Conservation (phyloP, 768 basidiomycete genomes). For the Suillus tomentosus region DNA sequence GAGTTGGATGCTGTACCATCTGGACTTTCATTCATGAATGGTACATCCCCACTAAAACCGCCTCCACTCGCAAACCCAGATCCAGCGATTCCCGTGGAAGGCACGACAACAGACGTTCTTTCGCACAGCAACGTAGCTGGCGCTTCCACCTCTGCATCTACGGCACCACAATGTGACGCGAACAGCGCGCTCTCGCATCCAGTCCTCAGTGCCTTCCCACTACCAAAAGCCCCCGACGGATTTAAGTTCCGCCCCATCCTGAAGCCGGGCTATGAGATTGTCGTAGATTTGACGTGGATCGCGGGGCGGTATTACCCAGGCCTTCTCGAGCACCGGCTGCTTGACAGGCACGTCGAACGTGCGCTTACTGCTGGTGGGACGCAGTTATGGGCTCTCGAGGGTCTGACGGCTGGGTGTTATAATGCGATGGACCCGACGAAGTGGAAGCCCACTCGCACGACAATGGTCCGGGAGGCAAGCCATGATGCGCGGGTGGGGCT, state of each 20-base stretch:
- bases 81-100: slow-evolving; percentile 22
- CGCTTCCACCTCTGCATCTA: slow-evolving; percentile 20
- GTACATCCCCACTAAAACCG: slow-evolving; percentile 35
- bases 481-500: slow-evolving; percentile 46
- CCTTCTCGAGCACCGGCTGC: slow-evolving; percentile 64
- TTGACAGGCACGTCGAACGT: slow-evolving; percentile 42
- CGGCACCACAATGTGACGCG: slow-evolving; percentile 21
- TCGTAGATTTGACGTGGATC: slow-evolving; percentile 69
- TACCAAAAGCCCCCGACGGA: slow-evolving; percentile 68
- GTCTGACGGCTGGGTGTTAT: slow-evolving; percentile 62
- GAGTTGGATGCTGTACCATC: slow-evolving; percentile 13
- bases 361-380: slow-evolving; percentile 42
- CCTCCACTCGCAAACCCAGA: slow-evolving; percentile 34
- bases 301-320: slow-evolving; percentile 82
- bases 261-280: slow-evolving; percentile 58
- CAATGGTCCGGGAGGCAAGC: slow-evolving; percentile 68
- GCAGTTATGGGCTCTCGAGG: slow-evolving; percentile 73
- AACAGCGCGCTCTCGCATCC: slow-evolving; percentile 41
- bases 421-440: slow-evolving; percentile 70
- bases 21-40: neutral
- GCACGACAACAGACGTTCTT: slow-evolving; percentile 21
- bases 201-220: slow-evolving; percentile 35
- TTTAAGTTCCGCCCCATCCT: slow-evolving; percentile 73
- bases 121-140: slow-evolving; percentile 16
- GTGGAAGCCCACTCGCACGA: slow-evolving; percentile 52